Conservation (phyloP, 805 yeast genomes). For the Ogataea angusta region DNA sequence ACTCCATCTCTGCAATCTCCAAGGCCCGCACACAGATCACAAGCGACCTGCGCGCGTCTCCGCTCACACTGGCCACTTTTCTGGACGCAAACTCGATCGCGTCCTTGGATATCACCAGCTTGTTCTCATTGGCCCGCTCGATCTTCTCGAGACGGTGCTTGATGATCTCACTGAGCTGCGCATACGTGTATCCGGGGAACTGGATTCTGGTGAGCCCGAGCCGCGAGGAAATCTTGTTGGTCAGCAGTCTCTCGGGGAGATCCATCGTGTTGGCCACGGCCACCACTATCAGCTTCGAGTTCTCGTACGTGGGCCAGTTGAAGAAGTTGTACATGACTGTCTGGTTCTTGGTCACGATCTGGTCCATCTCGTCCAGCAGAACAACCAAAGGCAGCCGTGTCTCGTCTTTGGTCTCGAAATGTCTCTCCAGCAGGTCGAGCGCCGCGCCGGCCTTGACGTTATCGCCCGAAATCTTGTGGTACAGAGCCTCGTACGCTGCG, state of each 20-base stretch:
- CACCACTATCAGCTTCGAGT: constrained; percentile 78
- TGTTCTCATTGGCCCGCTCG: constrained; percentile 39
- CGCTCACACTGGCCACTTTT: constrained; percentile 93
- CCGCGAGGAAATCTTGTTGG: constrained; percentile 88
- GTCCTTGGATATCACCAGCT: constrained; percentile 52
- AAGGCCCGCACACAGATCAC: constrained; percentile 86
- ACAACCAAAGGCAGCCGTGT: constrained; percentile 61
- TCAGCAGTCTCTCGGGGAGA: constrained; percentile 81
- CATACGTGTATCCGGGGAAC: constrained; percentile 83
- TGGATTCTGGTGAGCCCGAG: constrained; percentile 83
- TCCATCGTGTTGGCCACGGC: constrained; percentile 99
- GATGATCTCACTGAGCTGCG: constrained; percentile 74
- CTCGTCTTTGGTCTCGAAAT: constrained; percentile 44
- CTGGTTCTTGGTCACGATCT: constrained; percentile 77
- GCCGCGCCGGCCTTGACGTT: constrained; percentile 63
- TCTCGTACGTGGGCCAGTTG: constrained; percentile 90
- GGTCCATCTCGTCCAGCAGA: constrained; percentile 90
- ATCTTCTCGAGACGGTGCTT: constrained; percentile 59
- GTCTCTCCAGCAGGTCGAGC: constrained; percentile 63
- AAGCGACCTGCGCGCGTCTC: constrained; percentile 93
- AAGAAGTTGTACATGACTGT: constrained; percentile 91
- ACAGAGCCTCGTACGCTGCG: constrained; percentile 75
- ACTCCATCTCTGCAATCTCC: constrained; percentile 75
- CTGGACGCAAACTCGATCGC: constrained; percentile 91
- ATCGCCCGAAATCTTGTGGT: constrained; percentile 69